These are phyloP conservation scores for Penicillium lividum DNA, from an alignment of 495 filamentous ascomycete species.

Conservation along the genomic window DNA sequence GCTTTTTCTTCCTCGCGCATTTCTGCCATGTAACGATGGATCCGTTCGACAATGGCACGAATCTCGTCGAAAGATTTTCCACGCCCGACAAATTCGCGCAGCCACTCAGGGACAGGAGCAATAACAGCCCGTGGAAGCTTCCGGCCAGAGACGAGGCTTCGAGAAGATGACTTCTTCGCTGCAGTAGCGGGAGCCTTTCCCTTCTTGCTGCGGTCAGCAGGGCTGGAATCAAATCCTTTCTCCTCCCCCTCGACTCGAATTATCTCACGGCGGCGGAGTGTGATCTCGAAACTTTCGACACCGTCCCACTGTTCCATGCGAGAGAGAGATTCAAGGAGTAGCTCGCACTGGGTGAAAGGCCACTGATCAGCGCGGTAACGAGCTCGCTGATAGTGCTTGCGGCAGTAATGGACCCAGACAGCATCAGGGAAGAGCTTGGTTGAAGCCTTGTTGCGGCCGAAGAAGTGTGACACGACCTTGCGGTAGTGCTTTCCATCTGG, in stretches of 20 bases:
- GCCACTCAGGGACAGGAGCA: conserved; percentile 37
- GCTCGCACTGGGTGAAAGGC: conserved; percentile 57
- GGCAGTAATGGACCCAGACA: conserved; percentile 72
- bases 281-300: conserved; percentile 37
- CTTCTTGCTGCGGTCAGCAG: background rate
- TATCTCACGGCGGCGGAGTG: conserved; percentile 26
- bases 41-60: conserved; percentile 23
- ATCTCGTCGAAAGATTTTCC: conserved; percentile 37
- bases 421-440: conserved; percentile 65
- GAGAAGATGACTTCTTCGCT: background rate
- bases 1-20: conserved; percentile 10
- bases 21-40: conserved; percentile 22
- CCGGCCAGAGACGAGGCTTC: background rate
- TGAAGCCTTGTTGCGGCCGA: conserved; percentile 82
- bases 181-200: background rate
- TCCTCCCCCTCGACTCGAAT: conserved; percentile 26
- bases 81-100: conserved; percentile 27
- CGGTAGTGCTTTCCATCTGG: conserved; percentile 40
- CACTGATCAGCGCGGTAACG: conserved; percentile 66
- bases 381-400: conserved; percentile 82
- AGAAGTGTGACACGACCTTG: conserved; percentile 81
- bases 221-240: background rate
- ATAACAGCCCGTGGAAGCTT: conserved; percentile 24
- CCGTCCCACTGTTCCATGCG: conserved; percentile 61
- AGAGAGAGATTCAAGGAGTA: conserved; percentile 59